Evolutionary conservation across 306 rosid species (phyloP).

Genomic region (Pachyrhizus erosus): DNA sequence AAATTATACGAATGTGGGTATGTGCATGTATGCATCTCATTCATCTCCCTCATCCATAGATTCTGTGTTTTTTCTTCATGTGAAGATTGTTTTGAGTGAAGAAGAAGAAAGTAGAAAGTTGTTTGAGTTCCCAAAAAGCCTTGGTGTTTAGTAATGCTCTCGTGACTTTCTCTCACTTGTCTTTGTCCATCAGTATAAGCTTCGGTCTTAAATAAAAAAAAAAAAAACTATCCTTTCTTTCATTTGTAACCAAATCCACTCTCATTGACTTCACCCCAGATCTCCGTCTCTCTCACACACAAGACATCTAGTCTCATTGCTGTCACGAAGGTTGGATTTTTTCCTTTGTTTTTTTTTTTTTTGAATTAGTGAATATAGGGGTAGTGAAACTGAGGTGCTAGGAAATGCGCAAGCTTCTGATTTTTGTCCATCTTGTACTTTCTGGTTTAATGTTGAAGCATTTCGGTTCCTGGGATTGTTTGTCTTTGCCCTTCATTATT

Average conservation of each 20-base stretch:
- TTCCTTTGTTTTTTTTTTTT: neutral
- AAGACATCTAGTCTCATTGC: slow-evolving; percentile 26
- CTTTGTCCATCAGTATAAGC: neutral
- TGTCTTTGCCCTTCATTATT: slow-evolving; percentile 21
- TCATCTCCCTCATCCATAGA: neutral
- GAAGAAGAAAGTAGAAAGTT: slow-evolving; percentile 44
- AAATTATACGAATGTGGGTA: neutral
- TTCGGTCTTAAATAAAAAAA: slow-evolving; percentile 14
- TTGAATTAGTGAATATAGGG: neutral
- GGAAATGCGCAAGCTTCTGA: slow-evolving; percentile 15
- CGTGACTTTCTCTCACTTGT: slow-evolving; percentile 57
- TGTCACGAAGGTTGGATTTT: slow-evolving; percentile 32
- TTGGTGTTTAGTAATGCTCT: slow-evolving; percentile 51
- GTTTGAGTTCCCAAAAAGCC: slow-evolving; percentile 48
- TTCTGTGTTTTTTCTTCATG: neutral
- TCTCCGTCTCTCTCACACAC: slow-evolving; percentile 31
- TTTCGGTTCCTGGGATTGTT: slow-evolving; percentile 30
- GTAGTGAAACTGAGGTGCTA: neutral
- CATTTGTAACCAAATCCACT: slow-evolving; percentile 31
- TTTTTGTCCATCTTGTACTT: slow-evolving; percentile 24
- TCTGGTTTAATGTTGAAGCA: slow-evolving; percentile 20
- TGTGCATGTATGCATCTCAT: neutral
- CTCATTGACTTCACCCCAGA: slow-evolving; percentile 38
- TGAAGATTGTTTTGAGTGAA: slow-evolving; percentile 37
- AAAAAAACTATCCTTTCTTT: neutral